Evolutionary conservation across 2,329 filamentous ascomycete species (phyloP), one percentile per base, ranked within the genome.

Genomic region (Decorospora gaudefroyi): DNA sequence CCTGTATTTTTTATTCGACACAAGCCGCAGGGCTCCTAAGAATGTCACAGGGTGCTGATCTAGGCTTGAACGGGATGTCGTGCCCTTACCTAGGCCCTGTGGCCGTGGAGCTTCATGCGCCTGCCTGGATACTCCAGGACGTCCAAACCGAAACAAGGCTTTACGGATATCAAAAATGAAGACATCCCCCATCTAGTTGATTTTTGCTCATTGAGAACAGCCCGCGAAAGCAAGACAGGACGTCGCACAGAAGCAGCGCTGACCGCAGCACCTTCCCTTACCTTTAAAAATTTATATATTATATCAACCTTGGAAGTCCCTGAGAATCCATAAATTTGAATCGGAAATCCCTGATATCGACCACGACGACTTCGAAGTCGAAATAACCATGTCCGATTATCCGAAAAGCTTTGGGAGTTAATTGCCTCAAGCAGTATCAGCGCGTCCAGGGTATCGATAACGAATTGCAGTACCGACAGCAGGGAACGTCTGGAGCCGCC

Each of bases 401-500:
- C 7, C 13, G 41, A 26, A 30, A 22, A 11, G 23, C 30, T 7
- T 35, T 31, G 40, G 35, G 34, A 42, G 19, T 49, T 40, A 5
- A 39, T 43, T 35, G 28, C 43, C 43, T 21, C 29, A 47, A 37
- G 19, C 22, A 35, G 34, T 18, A 32, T 26, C 27, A 39, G 34
- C 15, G 18, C 22, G 17, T 36, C 33, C 18, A 36, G 49, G 42
- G 31, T 33, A 25, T 33, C 26, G 46, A 52, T 52, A 49, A 40
- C 34, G 33, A 47, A 10, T 13, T 31, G 35, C 43, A 39, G 28
- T 37, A 19, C 28, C 34, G 37, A 46, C 47, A 35, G 53, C 51
- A 51, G 48, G 50, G 53, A 46, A 51, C 26, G 29, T 35, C 32
- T 47, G 30, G 36, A 51, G 51, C 36, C 48, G 47, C 42, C 44